Conservation (phyloP, 345 rosid genomes). For the Eutrema heterophyllum region DNA sequence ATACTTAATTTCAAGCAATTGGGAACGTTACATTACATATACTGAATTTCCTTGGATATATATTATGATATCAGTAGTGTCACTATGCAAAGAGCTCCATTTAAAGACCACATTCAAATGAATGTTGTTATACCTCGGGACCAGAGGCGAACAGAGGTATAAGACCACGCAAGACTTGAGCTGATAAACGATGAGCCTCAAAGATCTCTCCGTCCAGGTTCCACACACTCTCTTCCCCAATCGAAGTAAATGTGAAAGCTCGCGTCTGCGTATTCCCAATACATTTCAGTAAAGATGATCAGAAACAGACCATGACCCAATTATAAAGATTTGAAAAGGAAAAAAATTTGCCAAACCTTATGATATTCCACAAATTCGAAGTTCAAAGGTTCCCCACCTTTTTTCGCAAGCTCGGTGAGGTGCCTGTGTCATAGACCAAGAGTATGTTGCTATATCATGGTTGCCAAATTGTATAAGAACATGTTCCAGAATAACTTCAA, state of each 20-base stretch:
- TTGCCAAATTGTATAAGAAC: too few species aligned
- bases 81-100: background rate
- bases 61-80: background rate
- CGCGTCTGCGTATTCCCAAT: constrained; percentile 46
- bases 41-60: background rate
- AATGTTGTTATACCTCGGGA: constrained; percentile 55
- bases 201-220: constrained; percentile 95
- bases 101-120: background rate
- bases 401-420: constrained; percentile 84
- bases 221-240: constrained; percentile 79
- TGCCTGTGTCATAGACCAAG: constrained; percentile 47
- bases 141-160: constrained; percentile 84
- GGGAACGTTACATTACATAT: background rate
- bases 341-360: constrained; percentile 42
- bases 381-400: constrained; percentile 69
- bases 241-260: constrained; percentile 79
- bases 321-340: background rate
- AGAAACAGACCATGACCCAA: background rate
- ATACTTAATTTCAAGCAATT: background rate
- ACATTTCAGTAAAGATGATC: background rate
- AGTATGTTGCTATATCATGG: background rate
- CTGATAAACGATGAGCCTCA: constrained; percentile 81
- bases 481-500: too few species aligned
- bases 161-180: constrained; percentile 86
- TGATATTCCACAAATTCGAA: constrained; percentile 86